These are phyloP conservation scores for Scleroderma citrinum DNA, from an alignment of 768 basidiomycete species.

Conservation along the genomic window DNA sequence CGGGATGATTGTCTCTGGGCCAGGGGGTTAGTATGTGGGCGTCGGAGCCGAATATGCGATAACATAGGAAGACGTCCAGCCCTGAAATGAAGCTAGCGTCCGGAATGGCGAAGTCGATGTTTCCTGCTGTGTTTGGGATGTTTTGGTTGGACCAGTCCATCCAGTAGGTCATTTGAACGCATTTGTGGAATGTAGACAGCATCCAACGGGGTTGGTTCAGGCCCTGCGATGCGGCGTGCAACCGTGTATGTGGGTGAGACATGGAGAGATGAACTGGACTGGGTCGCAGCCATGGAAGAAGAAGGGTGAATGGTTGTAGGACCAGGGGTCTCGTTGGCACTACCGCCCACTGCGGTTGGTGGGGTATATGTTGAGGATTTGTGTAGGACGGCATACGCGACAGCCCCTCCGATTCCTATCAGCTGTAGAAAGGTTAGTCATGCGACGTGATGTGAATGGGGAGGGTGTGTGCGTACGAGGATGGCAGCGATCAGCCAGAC, in stretches of 20 bases:
- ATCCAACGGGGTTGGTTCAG: constrained; percentile 10
- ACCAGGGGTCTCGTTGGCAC: constrained; percentile 38
- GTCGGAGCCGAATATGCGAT: not conserved
- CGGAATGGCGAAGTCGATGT: constrained; percentile 7
- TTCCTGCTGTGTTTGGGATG: constrained; percentile 8
- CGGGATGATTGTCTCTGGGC: not conserved
- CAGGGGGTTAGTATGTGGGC: not conserved
- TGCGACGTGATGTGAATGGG: not conserved
- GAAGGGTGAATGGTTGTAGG: constrained; percentile 10
- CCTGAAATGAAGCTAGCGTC: constrained; percentile 1
- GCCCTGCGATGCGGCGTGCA: constrained; percentile 30
- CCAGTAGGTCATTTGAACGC: not conserved
- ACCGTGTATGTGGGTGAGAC: constrained; percentile 63
- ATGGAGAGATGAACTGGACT: constrained; percentile 28
- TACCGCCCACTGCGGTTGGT: constrained; percentile 63
- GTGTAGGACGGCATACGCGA: constrained; percentile 57
- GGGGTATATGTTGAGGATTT: constrained; percentile 41
- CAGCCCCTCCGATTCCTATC: constrained; percentile 50
- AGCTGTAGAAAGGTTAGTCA: constrained; percentile 24
- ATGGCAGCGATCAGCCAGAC: constrained; percentile 68
- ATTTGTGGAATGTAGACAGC: constrained; percentile 2
- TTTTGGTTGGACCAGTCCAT: constrained; percentile 2
- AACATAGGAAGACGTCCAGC: not conserved
- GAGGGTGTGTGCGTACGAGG: constrained; percentile 35
- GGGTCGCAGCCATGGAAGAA: constrained; percentile 9